Percentiles rank a stretch among this genome's conserved stretches.
These are phyloP conservation scores for Podaxis carcinomalis DNA, from an alignment of 768 basidiomycete genomes.

Conservation along the genomic window DNA sequence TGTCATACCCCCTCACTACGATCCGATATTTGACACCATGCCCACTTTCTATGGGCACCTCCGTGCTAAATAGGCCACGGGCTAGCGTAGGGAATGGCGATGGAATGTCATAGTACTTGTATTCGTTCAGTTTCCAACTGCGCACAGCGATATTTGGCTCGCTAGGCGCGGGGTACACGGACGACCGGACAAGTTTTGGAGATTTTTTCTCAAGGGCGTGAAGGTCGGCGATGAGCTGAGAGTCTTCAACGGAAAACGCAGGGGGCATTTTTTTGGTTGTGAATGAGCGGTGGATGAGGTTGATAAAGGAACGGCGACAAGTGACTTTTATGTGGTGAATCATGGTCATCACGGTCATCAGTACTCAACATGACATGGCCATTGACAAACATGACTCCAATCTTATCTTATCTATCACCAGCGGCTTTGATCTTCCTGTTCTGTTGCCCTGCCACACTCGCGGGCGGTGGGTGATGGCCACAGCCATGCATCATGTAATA, in stretches of 20 bases:
- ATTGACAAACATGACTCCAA: neutral
- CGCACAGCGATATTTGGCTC: slow-evolving; percentile 52
- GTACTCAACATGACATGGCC: neutral
- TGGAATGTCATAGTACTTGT: slow-evolving; percentile 86
- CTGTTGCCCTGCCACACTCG: too few relatives aligned
- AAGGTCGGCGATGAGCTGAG: slow-evolving; percentile 56
- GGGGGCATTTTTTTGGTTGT: slow-evolving; percentile 14
- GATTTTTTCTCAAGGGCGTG: slow-evolving; percentile 45
- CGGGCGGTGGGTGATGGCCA: too few relatives aligned
- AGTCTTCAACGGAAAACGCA: slow-evolving; percentile 35
- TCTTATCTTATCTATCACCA: neutral
- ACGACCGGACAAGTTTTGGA: slow-evolving; percentile 63
- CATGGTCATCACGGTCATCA: neutral
- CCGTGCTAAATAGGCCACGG: slow-evolving; percentile 78
- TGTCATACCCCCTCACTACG: slow-evolving; percentile 91
- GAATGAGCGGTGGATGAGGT: neutral
- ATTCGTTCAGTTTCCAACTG: slow-evolving; percentile 99
- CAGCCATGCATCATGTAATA: too few relatives aligned
- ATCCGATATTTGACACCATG: slow-evolving; percentile 45
- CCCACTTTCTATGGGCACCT: slow-evolving; percentile 24
- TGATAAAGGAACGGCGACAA: neutral
- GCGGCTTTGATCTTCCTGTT: too few relatives aligned
- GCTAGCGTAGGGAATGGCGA: slow-evolving; percentile 96
- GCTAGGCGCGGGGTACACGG: slow-evolving; percentile 52
- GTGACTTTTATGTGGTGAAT: neutral